These are phyloP conservation scores for Aspergillus sp. DNA, from an alignment of 2,329 filamentous ascomycete species.

Conservation along the genomic window DNA sequence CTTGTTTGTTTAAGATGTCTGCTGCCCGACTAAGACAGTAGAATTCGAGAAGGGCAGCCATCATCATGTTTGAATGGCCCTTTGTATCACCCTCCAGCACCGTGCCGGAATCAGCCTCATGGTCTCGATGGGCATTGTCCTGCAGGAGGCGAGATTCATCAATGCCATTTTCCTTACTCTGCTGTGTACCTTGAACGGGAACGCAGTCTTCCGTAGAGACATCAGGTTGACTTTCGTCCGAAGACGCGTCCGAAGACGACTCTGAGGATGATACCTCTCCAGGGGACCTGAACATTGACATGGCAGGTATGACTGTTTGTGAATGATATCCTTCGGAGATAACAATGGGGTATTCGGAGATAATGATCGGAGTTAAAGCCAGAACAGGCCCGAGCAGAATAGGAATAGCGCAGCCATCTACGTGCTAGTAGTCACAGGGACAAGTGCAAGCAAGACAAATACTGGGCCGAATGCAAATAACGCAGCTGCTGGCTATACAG, in stretches of 20 bases:
- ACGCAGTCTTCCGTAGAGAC: constrained; percentile 8
- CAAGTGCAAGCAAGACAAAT: not conserved
- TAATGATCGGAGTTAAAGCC: not conserved
- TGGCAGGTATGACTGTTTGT: constrained; percentile 19
- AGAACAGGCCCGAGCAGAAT: not conserved
- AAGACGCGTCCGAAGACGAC: constrained; percentile 40
- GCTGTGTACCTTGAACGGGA: not conserved
- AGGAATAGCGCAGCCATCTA: constrained; percentile 1
- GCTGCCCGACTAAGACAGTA: constrained; percentile 48
- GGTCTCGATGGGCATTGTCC: constrained; percentile 3
- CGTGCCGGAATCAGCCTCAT: constrained; percentile 21
- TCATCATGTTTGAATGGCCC: constrained; percentile 45
- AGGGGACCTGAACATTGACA: constrained; percentile 46
- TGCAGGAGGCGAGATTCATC: constrained; percentile 1
- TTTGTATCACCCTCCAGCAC: constrained; percentile 36
- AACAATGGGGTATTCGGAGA: not conserved
- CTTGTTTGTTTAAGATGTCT: constrained; percentile 46
- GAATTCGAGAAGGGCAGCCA: constrained; percentile 48
- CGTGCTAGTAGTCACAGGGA: not conserved
- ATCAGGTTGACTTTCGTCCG: constrained; percentile 27
- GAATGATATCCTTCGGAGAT: not conserved
- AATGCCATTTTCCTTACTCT: constrained; percentile 9
- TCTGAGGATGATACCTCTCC: constrained; percentile 43
- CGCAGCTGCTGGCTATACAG: not conserved
- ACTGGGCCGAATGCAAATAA: too few species aligned